These are phyloP conservation scores for Sorghum bicolor DNA, from an alignment of 176 grass and related monocot genomes.

Conservation along the genomic window Sorghum_bicolor_NCBIv3 NC_012878.2:46992501-46993000, in stretches of 20 bases:
- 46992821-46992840: constrained; percentile 76
- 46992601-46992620: neutral
- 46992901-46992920: constrained; percentile 53
- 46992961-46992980: constrained; percentile 75
- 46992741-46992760: constrained; percentile 3
- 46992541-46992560: neutral
- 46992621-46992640: constrained; percentile 4
- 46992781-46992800: too few species aligned
- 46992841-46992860: constrained; percentile 53
- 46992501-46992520: neutral
- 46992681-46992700: neutral
- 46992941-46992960: constrained; percentile 55
- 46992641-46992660: neutral
- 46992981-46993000: constrained; percentile 73
- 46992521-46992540: neutral
- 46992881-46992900: constrained; percentile 70
- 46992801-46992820: constrained; percentile 13
- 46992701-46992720: constrained; percentile 3
- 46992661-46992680: neutral
- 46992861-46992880: constrained; percentile 58
- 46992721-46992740: neutral
- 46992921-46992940: constrained; percentile 66
- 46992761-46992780: neutral
- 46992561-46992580: neutral
- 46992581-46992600: neutral